Conservation (phyloP, 139 green algal genomes). For the Tetradesmus lagerheimii region DNA sequence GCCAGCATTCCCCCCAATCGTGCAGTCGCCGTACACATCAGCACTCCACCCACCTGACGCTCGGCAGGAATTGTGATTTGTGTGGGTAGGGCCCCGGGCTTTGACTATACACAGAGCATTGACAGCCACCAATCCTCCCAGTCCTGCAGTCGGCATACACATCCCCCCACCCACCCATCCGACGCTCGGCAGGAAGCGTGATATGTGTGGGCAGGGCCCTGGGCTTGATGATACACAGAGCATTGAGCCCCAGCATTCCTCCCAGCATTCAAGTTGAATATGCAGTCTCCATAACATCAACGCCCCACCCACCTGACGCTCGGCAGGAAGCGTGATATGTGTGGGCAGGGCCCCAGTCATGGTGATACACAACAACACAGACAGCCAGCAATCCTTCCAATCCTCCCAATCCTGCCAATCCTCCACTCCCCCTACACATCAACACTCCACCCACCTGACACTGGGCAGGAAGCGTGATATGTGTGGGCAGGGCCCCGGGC, state of each 20-base stretch:
- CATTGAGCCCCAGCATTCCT: too few relatives aligned
- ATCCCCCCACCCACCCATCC: not conserved
- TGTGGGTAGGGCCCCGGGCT: too few relatives aligned
- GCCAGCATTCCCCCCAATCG: not conserved
- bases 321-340: too few relatives aligned
- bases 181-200: too few relatives aligned
- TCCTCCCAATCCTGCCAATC: not conserved
- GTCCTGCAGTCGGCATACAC: not conserved
- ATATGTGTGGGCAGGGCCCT: too few relatives aligned
- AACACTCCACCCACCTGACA: slow-evolving; percentile 21
- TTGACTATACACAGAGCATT: too few relatives aligned
- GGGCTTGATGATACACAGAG: too few relatives aligned
- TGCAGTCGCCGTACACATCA: not conserved
- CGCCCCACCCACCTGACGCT: slow-evolving; percentile 11
- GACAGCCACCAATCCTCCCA: not conserved
- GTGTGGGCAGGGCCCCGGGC: slow-evolving; percentile 12
- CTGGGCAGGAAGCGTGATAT: slow-evolving; percentile 44
- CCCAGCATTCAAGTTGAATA: not conserved
- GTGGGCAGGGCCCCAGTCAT: too few relatives aligned
- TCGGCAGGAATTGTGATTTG: too few relatives aligned
- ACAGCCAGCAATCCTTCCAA: too few relatives aligned
- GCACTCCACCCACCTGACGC: slow-evolving; percentile 7
- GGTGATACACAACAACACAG: too few relatives aligned
- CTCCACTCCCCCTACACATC: not conserved
- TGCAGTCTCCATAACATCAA: not conserved